A percentile compares a stretch with the other conserved stretches of the same genome.
These are phyloP conservation scores for Trapa bicornis DNA, from an alignment of 345 rosid species.

Conservation along the genomic window DNA sequence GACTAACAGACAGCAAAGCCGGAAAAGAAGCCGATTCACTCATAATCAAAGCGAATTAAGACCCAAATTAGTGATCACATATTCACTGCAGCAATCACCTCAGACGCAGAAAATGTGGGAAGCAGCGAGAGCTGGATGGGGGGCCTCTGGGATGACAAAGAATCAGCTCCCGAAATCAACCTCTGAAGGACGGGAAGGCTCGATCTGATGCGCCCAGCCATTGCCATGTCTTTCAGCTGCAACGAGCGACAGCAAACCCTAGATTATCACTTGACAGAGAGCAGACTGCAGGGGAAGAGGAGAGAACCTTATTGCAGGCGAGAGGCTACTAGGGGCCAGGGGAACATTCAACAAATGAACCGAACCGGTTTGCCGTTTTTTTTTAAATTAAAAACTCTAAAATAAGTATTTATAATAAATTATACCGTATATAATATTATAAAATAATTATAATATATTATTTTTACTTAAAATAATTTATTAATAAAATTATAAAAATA, in stretches of 20 bases:
- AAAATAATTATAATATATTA: too few species aligned
- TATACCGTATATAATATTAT: too few species aligned
- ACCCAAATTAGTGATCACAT: not conserved
- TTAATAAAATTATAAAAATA: too few species aligned
- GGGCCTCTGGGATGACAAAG: constrained; percentile 26
- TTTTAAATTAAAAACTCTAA: too few species aligned
- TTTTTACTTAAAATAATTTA: too few species aligned
- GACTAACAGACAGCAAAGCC: not conserved
- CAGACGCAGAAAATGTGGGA: constrained; percentile 16
- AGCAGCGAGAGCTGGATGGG: constrained; percentile 24
- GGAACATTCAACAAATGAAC: too few species aligned
- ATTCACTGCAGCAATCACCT: constrained; percentile 25
- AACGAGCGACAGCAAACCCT: constrained; percentile 24
- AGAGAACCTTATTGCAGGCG: too few species aligned
- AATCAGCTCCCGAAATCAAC: constrained; percentile 26
- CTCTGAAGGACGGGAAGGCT: constrained; percentile 38
- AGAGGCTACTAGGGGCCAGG: too few species aligned
- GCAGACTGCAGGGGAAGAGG: too few species aligned
- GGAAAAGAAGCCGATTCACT: not conserved
- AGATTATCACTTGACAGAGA: not conserved
- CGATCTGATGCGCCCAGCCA: constrained; percentile 64
- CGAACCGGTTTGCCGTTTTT: too few species aligned
- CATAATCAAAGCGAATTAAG: not conserved
- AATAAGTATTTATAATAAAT: too few species aligned
- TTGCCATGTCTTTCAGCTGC: constrained; percentile 29